These are phyloP conservation scores for Aegilops longissima DNA, from an alignment of 176 grass and related monocot genomes.

Conservation along the genomic window DNA sequence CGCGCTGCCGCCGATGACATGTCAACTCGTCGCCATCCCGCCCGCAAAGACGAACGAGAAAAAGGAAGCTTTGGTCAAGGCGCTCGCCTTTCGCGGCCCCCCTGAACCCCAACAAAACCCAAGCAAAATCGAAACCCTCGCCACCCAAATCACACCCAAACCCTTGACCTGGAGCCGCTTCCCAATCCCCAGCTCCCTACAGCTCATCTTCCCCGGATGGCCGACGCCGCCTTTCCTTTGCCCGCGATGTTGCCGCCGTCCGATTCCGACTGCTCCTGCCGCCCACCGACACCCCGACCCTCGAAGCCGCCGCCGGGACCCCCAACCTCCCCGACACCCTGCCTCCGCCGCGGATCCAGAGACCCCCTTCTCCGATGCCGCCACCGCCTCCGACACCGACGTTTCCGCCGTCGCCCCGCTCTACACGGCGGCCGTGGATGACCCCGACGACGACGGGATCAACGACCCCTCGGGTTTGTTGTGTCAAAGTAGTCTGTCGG, in stretches of 20 bases:
- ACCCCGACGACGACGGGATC: constrained; percentile 34
- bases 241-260: background rate
- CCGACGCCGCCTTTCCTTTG: background rate
- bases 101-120: background rate
- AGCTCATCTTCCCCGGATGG: background rate
- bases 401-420: background rate
- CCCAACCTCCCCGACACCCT: constrained; percentile 38
- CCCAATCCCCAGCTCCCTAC: background rate
- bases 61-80: constrained; percentile 14
- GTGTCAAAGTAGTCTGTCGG: too few relatives aligned
- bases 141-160: background rate
- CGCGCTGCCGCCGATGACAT: background rate
- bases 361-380: constrained; percentile 34
- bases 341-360: constrained; percentile 36
- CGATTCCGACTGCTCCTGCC: background rate
- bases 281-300: constrained; percentile 10
- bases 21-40: background rate
- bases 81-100: background rate
- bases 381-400: constrained; percentile 42
- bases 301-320: constrained; percentile 14
- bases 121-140: background rate
- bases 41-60: background rate
- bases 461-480: constrained; percentile 24
- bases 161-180: background rate
- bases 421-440: constrained; percentile 16